Evolutionary conservation across 768 basidiomycete genomes (phyloP).

Genomic region (Daedaleopsis sinensis): DNA sequence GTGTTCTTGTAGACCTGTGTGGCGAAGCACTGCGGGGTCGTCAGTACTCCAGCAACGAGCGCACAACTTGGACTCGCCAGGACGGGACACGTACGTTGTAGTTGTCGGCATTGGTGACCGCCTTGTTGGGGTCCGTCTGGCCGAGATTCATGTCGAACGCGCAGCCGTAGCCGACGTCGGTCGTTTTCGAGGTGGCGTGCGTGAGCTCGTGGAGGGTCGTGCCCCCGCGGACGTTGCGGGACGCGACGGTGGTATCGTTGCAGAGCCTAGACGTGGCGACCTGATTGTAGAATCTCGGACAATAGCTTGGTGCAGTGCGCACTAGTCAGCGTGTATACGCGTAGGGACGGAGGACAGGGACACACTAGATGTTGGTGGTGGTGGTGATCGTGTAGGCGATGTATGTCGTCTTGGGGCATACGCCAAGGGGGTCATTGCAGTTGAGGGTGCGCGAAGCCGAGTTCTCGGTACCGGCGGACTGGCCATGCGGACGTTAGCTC

Average conservation of each 20-base stretch:
- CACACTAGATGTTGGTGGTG: slow-evolving; percentile 49
- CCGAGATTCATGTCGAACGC: slow-evolving; percentile 40
- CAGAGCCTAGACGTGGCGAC: slow-evolving; percentile 42
- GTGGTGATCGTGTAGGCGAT: slow-evolving; percentile 49
- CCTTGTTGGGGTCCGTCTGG: slow-evolving; percentile 22
- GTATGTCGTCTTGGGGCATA: slow-evolving; percentile 35
- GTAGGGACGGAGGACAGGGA: background rate
- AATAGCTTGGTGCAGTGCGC: slow-evolving; percentile 32
- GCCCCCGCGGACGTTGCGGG: slow-evolving; percentile 49
- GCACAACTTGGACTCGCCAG: background rate
- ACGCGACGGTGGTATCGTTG: slow-evolving; percentile 45
- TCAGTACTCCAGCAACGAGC: background rate
- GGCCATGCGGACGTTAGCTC: background rate
- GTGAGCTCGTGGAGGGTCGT: slow-evolving; percentile 53
- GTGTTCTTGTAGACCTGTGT: slow-evolving; percentile 47
- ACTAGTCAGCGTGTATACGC: too few species aligned
- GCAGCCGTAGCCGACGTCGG: slow-evolving; percentile 34
- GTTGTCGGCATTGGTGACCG: slow-evolving; percentile 47
- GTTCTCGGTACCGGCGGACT: slow-evolving; percentile 44
- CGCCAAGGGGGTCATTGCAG: slow-evolving; percentile 44
- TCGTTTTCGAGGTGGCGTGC: slow-evolving; percentile 43
- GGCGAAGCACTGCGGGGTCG: slow-evolving; percentile 41
- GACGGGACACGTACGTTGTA: slow-evolving; percentile 41
- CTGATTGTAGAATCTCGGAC: slow-evolving; percentile 50
- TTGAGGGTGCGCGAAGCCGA: slow-evolving; percentile 44